A percentile compares a stretch with the other conserved stretches of the same genome.
These are phyloP conservation scores for Fusarium sp. DNA, from an alignment of 2,329 filamentous ascomycete genomes.

Conservation along the genomic window DNA sequence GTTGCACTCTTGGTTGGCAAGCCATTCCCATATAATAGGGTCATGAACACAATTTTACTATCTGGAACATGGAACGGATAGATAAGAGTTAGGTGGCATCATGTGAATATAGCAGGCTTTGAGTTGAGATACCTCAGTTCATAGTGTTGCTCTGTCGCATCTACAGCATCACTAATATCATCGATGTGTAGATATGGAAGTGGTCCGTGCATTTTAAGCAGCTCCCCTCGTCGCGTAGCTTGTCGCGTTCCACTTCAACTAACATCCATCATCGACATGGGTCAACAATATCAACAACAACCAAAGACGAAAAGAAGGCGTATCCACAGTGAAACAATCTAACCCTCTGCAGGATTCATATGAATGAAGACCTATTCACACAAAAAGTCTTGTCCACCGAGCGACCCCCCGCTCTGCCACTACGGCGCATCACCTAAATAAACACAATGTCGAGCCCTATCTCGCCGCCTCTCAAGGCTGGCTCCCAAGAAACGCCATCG, in stretches of 20 bases:
- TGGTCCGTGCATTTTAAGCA: slow-evolving; percentile 24
- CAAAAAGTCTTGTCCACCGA: neutral
- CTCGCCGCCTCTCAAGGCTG: slow-evolving; percentile 24
- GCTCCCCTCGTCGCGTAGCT: slow-evolving; percentile 29
- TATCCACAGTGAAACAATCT: neutral
- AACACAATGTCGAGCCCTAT: slow-evolving; percentile 34
- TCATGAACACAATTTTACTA: neutral
- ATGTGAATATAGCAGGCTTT: too few relatives aligned
- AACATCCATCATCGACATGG: slow-evolving; percentile 34
- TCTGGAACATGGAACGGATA: neutral
- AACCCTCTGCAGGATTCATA: neutral
- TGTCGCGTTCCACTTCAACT: slow-evolving; percentile 30
- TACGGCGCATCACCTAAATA: slow-evolving; percentile 21
- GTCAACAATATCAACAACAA: slow-evolving; percentile 32
- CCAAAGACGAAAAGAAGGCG: neutral
- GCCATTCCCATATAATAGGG: neutral
- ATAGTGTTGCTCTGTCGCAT: neutral
- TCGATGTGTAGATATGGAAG: neutral
- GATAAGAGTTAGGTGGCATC: too few relatives aligned
- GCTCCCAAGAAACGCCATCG: slow-evolving; percentile 23
- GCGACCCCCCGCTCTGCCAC: neutral
- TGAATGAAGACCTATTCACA: neutral
- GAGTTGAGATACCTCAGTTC: too few relatives aligned
- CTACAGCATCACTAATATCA: neutral
- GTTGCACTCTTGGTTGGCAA: neutral